Conservation (phyloP, 768 basidiomycete genomes). For the Naematelia aurantialba region DNA sequence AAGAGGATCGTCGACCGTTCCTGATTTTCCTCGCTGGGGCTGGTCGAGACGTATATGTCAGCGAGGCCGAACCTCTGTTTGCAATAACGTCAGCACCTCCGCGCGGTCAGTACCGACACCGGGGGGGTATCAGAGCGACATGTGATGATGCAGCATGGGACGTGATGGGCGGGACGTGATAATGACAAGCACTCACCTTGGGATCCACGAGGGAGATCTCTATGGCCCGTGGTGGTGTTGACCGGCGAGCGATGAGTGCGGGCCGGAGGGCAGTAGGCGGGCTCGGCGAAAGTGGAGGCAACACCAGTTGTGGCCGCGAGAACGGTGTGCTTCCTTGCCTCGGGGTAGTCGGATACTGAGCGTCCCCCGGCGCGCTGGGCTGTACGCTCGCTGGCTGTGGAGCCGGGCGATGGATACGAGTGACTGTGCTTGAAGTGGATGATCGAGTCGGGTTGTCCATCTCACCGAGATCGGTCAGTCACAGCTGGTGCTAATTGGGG, state of each 20-base stretch:
- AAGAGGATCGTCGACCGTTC: neutral
- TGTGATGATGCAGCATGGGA: too few relatives aligned
- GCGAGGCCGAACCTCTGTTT: conserved; percentile 19
- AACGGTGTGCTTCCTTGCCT: too few relatives aligned
- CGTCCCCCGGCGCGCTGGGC: too few relatives aligned
- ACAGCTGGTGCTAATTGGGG: neutral
- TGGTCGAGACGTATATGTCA: conserved; percentile 20
- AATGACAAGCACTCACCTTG: neutral
- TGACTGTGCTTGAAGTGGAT: neutral
- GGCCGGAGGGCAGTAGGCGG: neutral
- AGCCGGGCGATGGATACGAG: neutral
- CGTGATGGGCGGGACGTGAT: too few relatives aligned
- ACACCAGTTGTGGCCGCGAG: neutral
- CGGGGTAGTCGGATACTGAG: too few relatives aligned
- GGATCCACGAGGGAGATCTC: neutral
- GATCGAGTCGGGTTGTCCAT: neutral
- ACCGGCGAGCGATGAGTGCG: neutral
- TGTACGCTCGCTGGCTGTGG: neutral
- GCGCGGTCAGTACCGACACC: too few relatives aligned
- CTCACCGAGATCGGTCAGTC: neutral
- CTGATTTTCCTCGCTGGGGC: conserved; percentile 6
- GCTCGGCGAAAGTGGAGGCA: neutral
- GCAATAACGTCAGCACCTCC: conserved; percentile 1
- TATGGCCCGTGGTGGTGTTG: neutral
- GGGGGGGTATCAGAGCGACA: too few relatives aligned